Evolutionary conservation across 768 basidiomycete genomes (phyloP), one percentile per base, ranked within the genome.

Genomic region (Amanita muscaria): DNA sequence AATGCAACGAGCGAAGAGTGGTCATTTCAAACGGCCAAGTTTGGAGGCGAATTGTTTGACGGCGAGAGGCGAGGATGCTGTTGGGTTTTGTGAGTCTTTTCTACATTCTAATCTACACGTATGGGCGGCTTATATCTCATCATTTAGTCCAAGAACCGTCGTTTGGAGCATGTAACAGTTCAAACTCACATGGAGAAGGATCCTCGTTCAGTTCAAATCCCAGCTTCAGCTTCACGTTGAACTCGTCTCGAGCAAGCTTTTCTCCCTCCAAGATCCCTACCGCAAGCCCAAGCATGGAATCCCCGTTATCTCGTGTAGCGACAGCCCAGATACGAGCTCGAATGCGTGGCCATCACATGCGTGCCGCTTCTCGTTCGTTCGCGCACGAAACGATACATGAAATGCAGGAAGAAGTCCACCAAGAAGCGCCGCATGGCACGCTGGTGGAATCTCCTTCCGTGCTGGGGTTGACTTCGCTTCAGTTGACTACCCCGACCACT

Each of bases 1-100:
- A 14, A 46, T 46, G 44, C 9, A n/a, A 2, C 15, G 36, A 29
- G 44, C 44, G 24, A 39, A 10, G 18, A 46, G 44, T 14, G 44
- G 37, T 5, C 37, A 39, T 39, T 39, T 46, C 14, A 38, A 37
- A n/a, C 15, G 44, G 16, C 44, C 29, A 12, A 38, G 44, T 21
- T 32, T 39, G 30, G 44, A 46, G 21, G 16, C n/a, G 14, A 38
- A 19, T 15, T 46, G 44, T 24, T 29, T 46, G 25, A 27, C 16
- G 3, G 44, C 37, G 9, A 19, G 19, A 27, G 44, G 44, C 10
- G 44, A 31, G 22, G 37, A 39, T 30, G 25, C 25, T 3, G 19
- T n/a, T 44, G 16, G 22, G 21, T 25, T 11, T 35, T 35, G 32
- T 44, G 15, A 21, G 31, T 33, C n/a, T 11, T 1, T 40, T 23